phyloP scores from a whole-genome alignment of 2,329 filamentous ascomycete species.

The Emergomyces pasteurianus region DNA sequence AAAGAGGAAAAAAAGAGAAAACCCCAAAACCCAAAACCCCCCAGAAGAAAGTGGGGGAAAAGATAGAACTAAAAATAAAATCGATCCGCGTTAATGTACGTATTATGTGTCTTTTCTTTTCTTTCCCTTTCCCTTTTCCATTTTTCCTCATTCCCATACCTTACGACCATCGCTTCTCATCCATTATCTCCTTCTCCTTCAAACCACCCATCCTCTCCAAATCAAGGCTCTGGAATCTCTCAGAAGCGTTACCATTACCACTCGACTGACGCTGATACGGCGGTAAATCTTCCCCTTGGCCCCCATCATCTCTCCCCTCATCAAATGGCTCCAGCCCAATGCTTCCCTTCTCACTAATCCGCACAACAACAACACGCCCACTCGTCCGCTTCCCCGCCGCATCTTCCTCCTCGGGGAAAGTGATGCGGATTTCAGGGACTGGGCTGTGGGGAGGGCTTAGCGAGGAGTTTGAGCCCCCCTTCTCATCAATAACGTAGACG shows the following conservation, averaged over 20 bases:
- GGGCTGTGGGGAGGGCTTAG: slow-evolving; percentile 63
- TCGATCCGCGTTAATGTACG: neutral
- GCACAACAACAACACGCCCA: slow-evolving; percentile 81
- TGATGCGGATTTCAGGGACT: slow-evolving; percentile 96
- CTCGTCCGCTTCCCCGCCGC: slow-evolving; percentile 62
- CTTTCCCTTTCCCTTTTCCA: no score
- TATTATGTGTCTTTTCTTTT: neutral
- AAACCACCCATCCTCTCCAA: slow-evolving; percentile 88
- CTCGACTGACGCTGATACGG: slow-evolving; percentile 75
- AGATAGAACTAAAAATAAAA: neutral
- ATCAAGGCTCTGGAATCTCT: slow-evolving; percentile 84
- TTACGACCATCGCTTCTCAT: slow-evolving; percentile 25
- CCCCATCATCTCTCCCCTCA: slow-evolving; percentile 29
- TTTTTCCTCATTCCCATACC: neutral
- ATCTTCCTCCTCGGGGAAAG: slow-evolving; percentile 90
- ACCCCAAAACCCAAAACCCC: neutral
- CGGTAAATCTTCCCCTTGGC: slow-evolving; percentile 42
- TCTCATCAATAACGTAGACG: slow-evolving; percentile 66
- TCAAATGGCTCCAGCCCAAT: slow-evolving; percentile 77
- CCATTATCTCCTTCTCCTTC: slow-evolving; percentile 73
- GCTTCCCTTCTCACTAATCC: slow-evolving; percentile 72
- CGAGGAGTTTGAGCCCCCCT: slow-evolving; percentile 62
- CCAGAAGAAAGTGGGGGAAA: neutral
- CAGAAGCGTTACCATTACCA: slow-evolving; percentile 13
- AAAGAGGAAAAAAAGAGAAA: no score